Conservation (phyloP, 768 basidiomycete genomes). For the Gymnopilus junonius region DNA sequence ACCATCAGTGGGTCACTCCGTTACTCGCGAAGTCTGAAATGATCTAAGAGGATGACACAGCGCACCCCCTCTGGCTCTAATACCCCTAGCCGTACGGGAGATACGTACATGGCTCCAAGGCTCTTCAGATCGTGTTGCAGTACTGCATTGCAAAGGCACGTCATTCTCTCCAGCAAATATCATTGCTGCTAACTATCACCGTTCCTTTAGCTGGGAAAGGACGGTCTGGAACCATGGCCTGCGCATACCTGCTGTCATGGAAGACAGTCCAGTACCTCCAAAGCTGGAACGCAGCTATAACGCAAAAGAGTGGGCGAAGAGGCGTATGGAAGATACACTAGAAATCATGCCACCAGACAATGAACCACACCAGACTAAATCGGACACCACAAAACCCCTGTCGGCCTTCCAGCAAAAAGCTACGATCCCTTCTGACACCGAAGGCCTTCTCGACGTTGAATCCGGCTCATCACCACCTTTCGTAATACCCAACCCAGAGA, state of each 20-base stretch:
- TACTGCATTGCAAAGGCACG: conserved; percentile 86
- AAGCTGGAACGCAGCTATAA: conserved; percentile 49
- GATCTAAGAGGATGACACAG: too few species aligned
- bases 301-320: conserved; percentile 51
- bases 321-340: conserved; percentile 53
- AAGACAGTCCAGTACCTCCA: conserved; percentile 50
- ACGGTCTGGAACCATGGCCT: conserved; percentile 85
- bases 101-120: conserved; percentile 74
- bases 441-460: conserved; percentile 21
- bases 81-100: conserved; percentile 75
- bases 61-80: conserved; percentile 76
- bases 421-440: conserved; percentile 14
- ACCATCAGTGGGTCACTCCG: conserved; percentile 78
- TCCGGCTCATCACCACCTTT: conserved; percentile 6
- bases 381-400: neutral
- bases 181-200: neutral
- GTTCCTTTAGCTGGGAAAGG: conserved; percentile 70
- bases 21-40: too few species aligned
- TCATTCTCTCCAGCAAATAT: conserved; percentile 6
- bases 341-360: conserved; percentile 48
- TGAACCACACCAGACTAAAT: conserved; percentile 17
- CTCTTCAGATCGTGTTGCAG: conserved; percentile 69
- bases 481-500: conserved; percentile 25
- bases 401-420: neutral
- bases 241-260: conserved; percentile 76